Evolutionary conservation across 768 basidiomycete genomes (phyloP), one percentile per base, ranked within the genome.

Genomic region (Mycena amicta): DNA sequence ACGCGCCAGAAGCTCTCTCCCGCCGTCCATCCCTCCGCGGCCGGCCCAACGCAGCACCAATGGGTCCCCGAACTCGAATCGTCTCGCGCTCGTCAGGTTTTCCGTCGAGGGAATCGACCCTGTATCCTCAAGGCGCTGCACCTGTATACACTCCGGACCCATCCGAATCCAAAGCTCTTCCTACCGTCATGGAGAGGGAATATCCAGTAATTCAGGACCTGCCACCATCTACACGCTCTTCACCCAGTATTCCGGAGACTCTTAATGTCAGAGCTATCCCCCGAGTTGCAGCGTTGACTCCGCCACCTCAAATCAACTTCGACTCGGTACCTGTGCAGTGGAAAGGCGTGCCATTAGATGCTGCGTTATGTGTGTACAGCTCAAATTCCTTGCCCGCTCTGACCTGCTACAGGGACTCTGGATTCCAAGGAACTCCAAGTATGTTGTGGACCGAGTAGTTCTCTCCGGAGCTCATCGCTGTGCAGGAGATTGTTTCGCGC

Each of bases 301-400:
- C 79, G 0, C 81, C 87, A 0, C 80, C 83, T 1, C 54, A 75
- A 16, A 69, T 90, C 63, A 77, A 75, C 37, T 90, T 91, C 66
- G 85, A 87, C 4, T 69, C 80, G 11, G 66, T 71, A 0, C 79
- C 82, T n/a, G 76, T 90, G 18, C 73, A 77, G 49, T 90, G 83
- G 84, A 88, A 88, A 59, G 84, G 83, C 2, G 73, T 92, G 58
- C 82, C 89, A 0, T 74, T 90, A 25, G 87, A 91, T 58, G 86
- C 85, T 1, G 90, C 90, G 11, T 66, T 83, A 27, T 83, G 82
- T 83, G 64, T 56, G 79, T 74, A 1, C 27, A 55, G 11, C n/a
- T n/a, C n/a, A n/a, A n/a, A 47, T 46, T 54, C 41, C n/a, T 52
- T n/a, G n/a, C n/a, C n/a, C n/a, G n/a, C n/a, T n/a, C n/a, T n/a